Conservation (phyloP, 1,284 basidiomycete genomes). For the Moniliophthora roreri region DNA sequence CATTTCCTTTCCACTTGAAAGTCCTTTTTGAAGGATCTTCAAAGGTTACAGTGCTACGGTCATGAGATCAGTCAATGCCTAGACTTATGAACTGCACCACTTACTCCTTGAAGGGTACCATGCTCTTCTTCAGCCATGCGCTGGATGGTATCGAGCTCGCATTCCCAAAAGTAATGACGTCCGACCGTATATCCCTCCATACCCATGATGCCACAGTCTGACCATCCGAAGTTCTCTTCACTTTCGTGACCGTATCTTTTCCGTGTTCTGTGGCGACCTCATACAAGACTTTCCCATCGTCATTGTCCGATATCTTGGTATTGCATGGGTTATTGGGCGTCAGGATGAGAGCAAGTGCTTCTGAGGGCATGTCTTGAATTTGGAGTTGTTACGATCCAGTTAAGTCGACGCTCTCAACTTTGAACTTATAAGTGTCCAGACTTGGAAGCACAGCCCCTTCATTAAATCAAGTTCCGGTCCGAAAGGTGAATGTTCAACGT, state of each 20-base stretch:
- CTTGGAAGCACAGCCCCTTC: no score
- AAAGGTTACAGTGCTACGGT: slow-evolving; percentile 34
- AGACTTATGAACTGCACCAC: slow-evolving; percentile 13
- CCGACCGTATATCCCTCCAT: slow-evolving; percentile 32
- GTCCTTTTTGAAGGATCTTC: slow-evolving; percentile 31
- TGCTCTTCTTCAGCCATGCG: slow-evolving; percentile 42
- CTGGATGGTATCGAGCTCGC: slow-evolving; percentile 27
- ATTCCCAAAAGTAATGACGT: slow-evolving; percentile 29
- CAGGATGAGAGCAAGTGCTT: slow-evolving; percentile 30
- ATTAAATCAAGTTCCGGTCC: no score
- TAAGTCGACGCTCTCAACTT: no score
- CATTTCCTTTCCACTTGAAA: slow-evolving; percentile 42
- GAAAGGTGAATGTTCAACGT: no score
- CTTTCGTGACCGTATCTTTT: slow-evolving; percentile 30
- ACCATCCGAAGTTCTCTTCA: slow-evolving; percentile 27
- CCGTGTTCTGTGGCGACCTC: slow-evolving; percentile 35
- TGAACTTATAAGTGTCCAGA: no score
- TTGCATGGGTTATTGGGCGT: slow-evolving; percentile 44
- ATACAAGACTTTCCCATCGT: slow-evolving; percentile 35
- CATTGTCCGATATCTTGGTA: slow-evolving; percentile 35
- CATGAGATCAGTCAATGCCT: neutral
- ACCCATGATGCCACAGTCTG: slow-evolving; percentile 33
- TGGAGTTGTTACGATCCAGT: no score
- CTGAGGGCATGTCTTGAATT: neutral
- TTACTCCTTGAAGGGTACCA: slow-evolving; percentile 43